Evolutionary conservation across 139 green algal genomes (phyloP).

Genomic region (Chlorella sp.): DNA sequence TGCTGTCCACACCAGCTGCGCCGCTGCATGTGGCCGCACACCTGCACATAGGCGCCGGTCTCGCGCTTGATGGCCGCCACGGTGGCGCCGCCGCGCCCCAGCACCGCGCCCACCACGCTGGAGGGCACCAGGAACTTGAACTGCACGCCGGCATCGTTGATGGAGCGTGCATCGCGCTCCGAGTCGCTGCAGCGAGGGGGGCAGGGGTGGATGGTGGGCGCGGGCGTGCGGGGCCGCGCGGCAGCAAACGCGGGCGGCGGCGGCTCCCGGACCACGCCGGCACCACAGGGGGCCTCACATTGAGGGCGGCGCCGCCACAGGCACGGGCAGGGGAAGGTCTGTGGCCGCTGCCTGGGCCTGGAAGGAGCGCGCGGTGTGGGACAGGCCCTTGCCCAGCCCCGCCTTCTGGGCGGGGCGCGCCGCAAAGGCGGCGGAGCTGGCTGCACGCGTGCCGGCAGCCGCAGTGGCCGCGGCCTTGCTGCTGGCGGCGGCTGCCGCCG

Average conservation of each 20-base stretch:
- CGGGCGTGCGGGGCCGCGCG: neutral
- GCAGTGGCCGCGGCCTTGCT: neutral
- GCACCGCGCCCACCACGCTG: conserved; percentile 34
- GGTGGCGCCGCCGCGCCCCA: conserved; percentile 35
- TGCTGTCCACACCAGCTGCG: too few relatives aligned
- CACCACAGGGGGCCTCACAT: neutral
- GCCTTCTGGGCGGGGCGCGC: neutral
- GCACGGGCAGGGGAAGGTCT: neutral
- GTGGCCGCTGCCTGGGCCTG: neutral
- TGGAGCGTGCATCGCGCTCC: neutral
- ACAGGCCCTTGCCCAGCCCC: neutral
- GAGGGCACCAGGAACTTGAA: conserved; percentile 50
- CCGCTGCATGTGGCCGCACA: too few relatives aligned
- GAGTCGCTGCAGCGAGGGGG: neutral
- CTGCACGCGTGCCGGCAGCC: neutral
- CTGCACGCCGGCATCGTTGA: conserved; percentile 41
- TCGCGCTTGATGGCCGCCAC: conserved; percentile 43
- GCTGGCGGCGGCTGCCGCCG: neutral
- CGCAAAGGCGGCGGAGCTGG: neutral
- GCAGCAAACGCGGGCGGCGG: neutral
- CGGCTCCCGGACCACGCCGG: neutral
- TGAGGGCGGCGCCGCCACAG: conserved; percentile 15
- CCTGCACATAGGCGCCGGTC: conserved; percentile 39
- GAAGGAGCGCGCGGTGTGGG: conserved; percentile 24
- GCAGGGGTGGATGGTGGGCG: neutral